Evolutionary conservation across 768 basidiomycete genomes (phyloP).

Genomic region (Leucosporidium creatinivorum): DNA sequence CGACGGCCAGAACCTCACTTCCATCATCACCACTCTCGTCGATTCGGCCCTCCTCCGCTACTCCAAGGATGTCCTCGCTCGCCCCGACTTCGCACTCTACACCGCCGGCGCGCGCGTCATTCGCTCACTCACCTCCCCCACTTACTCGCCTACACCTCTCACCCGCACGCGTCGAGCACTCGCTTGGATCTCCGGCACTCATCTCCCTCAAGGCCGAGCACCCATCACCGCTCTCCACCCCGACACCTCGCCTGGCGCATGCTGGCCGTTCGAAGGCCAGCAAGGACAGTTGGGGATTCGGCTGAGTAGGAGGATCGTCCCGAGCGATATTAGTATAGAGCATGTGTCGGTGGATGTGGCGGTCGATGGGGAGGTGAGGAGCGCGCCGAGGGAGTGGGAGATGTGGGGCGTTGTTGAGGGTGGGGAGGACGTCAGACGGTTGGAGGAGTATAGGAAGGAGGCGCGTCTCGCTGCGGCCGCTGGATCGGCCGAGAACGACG

Average conservation of each 20-base stretch:
- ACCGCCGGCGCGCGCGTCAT: slow-evolving; percentile 74
- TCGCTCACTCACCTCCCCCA: slow-evolving; percentile 73
- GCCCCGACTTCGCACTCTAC: slow-evolving; percentile 76
- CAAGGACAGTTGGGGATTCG: slow-evolving; percentile 75
- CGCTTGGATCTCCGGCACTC: slow-evolving; percentile 45
- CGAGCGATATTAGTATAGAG: slow-evolving; percentile 70
- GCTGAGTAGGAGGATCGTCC: slow-evolving; percentile 57
- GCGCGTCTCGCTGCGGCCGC: slow-evolving; percentile 31
- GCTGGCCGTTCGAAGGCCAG: slow-evolving; percentile 83
- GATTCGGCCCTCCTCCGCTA: slow-evolving; percentile 62
- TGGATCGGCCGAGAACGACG: not conserved
- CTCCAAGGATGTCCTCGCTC: slow-evolving; percentile 71
- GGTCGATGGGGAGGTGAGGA: slow-evolving; percentile 62
- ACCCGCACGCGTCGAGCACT: slow-evolving; percentile 21
- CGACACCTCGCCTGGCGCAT: slow-evolving; percentile 71
- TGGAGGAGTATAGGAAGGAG: slow-evolving; percentile 50
- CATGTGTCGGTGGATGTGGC: slow-evolving; percentile 78
- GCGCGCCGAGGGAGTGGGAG: slow-evolving; percentile 72
- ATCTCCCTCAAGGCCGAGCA: slow-evolving; percentile 54
- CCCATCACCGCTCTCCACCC: slow-evolving; percentile 84
- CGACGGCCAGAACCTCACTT: slow-evolving; percentile 32
- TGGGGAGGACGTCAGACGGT: slow-evolving; percentile 57
- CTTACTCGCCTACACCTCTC: slow-evolving; percentile 54
- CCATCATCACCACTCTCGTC: slow-evolving; percentile 66
- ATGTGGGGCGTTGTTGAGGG: slow-evolving; percentile 87